Conservation (phyloP, 768 basidiomycete species). For the Phaeotremella fagi region DNA sequence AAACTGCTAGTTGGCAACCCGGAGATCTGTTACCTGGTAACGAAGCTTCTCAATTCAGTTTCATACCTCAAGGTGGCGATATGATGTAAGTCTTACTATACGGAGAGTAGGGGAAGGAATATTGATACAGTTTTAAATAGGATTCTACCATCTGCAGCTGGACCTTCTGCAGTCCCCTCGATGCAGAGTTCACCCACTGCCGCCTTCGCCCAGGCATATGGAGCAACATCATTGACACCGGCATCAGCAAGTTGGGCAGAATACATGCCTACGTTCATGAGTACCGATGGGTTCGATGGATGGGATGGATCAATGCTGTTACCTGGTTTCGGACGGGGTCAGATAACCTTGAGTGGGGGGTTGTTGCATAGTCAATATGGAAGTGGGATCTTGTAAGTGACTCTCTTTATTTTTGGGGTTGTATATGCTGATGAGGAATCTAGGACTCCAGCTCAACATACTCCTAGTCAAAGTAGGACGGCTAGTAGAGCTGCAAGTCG, state of each 20-base stretch:
- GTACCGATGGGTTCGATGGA: constrained; percentile 39
- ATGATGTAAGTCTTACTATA: constrained; percentile 34
- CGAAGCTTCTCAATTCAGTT: constrained; percentile 31
- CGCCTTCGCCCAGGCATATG: constrained; percentile 2
- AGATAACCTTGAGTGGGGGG: constrained; percentile 39
- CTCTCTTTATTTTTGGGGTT: neutral
- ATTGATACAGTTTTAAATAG: constrained; percentile 6
- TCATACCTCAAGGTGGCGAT: constrained; percentile 42
- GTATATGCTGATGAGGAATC: constrained; percentile 1
- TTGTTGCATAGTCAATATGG: constrained; percentile 39
- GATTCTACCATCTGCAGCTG: constrained; percentile 41
- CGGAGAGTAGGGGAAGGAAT: neutral
- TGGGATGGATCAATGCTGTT: constrained; percentile 45
- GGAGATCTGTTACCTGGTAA: constrained; percentile 15
- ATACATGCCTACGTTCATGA: constrained; percentile 39
- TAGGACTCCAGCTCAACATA: constrained; percentile 40
- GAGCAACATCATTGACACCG: constrained; percentile 5
- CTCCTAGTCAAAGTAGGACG: constrained; percentile 27
- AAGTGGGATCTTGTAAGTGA: constrained; percentile 44
- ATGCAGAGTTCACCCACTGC: constrained; percentile 30
- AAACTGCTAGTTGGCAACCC: constrained; percentile 19
- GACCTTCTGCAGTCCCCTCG: constrained; percentile 28
- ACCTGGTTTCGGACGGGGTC: constrained; percentile 41
- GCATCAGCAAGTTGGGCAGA: constrained; percentile 37
- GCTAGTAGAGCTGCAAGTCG: constrained; percentile 28